phyloP scores from a whole-genome alignment of 1,284 basidiomycete species.

The Cronartium ribicola region DNA sequence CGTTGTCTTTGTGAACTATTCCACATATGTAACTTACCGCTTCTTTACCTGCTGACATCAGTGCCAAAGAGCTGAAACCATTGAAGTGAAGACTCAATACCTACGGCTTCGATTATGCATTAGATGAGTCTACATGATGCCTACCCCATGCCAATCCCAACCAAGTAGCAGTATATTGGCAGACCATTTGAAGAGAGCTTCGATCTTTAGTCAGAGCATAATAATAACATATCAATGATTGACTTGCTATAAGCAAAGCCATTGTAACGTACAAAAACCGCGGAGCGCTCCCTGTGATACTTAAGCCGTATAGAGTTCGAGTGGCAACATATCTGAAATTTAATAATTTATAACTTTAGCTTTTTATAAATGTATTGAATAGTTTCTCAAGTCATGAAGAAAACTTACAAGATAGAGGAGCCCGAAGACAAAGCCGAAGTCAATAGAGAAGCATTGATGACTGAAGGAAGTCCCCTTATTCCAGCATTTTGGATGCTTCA shows the following conservation, averaged over 20 bases:
- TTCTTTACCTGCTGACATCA: slow-evolving; percentile 47
- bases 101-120: too few species aligned
- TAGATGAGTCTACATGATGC: neutral
- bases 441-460: slow-evolving; percentile 28
- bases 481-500: slow-evolving; percentile 39
- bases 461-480: slow-evolving; percentile 40
- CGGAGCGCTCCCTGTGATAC: slow-evolving; percentile 38
- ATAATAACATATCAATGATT: neutral
- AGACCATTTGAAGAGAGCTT: neutral
- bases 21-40: slow-evolving; percentile 54
- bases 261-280: slow-evolving; percentile 25
- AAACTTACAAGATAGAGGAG: slow-evolving; percentile 39
- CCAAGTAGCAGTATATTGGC: slow-evolving; percentile 2
- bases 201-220: neutral
- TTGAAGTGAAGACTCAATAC: neutral
- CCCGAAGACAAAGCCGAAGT: slow-evolving; percentile 38
- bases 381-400: neutral
- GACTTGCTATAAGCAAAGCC: neutral
- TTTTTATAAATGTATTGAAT: neutral
- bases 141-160: slow-evolving; percentile 5
- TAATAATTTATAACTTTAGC: neutral
- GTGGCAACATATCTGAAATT: slow-evolving; percentile 34
- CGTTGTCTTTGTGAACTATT: too few species aligned
- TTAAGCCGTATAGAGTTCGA: slow-evolving; percentile 39
- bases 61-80: slow-evolving; percentile 61